phyloP scores from a whole-genome alignment of 192 early-diverging fungal genomes.

The Coemansia sp. region DNA sequence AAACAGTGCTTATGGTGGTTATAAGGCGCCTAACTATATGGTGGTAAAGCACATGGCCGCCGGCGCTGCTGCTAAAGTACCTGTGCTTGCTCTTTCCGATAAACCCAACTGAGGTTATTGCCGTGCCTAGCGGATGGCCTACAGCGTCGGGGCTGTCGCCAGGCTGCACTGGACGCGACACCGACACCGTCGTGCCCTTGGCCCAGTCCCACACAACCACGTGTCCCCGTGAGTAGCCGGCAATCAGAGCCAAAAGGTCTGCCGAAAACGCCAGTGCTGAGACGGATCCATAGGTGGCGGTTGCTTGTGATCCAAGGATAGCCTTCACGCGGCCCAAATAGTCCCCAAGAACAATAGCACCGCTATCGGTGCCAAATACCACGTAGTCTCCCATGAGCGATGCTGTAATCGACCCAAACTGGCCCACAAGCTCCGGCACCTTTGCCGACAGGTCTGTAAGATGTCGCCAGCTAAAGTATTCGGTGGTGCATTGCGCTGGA shows the following conservation, averaged over 20 bases:
- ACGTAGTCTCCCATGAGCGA: constrained; percentile 43
- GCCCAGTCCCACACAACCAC: constrained; percentile 54
- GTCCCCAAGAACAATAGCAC: constrained; percentile 33
- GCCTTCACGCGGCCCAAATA: constrained; percentile 45
- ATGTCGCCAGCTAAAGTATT: constrained; percentile 51
- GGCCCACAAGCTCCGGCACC: constrained; percentile 29
- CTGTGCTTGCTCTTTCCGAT: constrained; percentile 49
- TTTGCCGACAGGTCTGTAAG: constrained; percentile 38
- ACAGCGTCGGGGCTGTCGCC: constrained; percentile 22
- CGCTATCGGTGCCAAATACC: constrained; percentile 41
- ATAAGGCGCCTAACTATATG: constrained; percentile 49
- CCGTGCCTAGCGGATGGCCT: constrained; percentile 34
- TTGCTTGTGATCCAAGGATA: constrained; percentile 15
- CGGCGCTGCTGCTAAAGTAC: constrained; percentile 45
- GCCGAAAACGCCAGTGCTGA: constrained; percentile 46
- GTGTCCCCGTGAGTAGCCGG: constrained; percentile 40
- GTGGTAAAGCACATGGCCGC: constrained; percentile 45
- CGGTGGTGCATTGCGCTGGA: constrained; percentile 36
- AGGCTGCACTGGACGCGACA: constrained; percentile 36
- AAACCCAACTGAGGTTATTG: constrained; percentile 41
- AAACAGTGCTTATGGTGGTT: constrained; percentile 44
- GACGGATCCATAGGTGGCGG: constrained; percentile 32
- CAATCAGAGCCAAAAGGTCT: constrained; percentile 33
- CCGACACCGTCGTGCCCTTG: constrained; percentile 31
- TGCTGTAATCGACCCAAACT: constrained; percentile 36